A percentile compares a stretch with the other conserved stretches of the same genome.
Conservation (phyloP, 495 filamentous ascomycete species). For the Lepraria neglecta region DNA sequence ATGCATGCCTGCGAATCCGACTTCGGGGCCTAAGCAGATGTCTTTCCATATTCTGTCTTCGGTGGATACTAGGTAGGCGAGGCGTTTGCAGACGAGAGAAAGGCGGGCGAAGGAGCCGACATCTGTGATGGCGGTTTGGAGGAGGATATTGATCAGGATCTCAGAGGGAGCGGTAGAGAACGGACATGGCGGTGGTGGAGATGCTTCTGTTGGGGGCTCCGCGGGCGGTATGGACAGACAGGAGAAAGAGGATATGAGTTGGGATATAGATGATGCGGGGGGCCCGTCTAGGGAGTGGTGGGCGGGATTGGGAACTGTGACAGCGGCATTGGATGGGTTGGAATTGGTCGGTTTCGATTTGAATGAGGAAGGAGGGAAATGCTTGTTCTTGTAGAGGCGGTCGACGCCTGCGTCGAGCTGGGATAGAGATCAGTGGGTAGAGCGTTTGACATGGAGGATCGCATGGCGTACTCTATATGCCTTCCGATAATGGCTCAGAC, state of each 20-base stretch:
- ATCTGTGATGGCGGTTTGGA: constrained; percentile 66
- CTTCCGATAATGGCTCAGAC: constrained; percentile 78
- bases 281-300: constrained; percentile 55
- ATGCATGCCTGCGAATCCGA: constrained; percentile 79
- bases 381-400: constrained; percentile 78
- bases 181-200: constrained; percentile 65
- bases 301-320: constrained; percentile 48
- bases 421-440: constrained; percentile 24
- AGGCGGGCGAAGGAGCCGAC: constrained; percentile 73
- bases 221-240: constrained; percentile 55
- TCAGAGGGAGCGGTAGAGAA: constrained; percentile 74
- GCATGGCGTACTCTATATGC: constrained; percentile 63
- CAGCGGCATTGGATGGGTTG: constrained; percentile 50
- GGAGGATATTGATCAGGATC: constrained; percentile 67
- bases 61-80: constrained; percentile 76
- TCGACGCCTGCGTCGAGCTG: constrained; percentile 81
- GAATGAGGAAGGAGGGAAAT: constrained; percentile 64
- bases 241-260: constrained; percentile 73
- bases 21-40: constrained; percentile 59
- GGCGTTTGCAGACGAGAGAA: constrained; percentile 73
- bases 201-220: constrained; percentile 54
- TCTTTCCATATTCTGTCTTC: constrained; percentile 89
- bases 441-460: constrained; percentile 15
- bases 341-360: constrained; percentile 47
- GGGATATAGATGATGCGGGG: constrained; percentile 44